phyloP scores from a whole-genome alignment of 148 eudicot species.

The Persicaria maculosa region DNA sequence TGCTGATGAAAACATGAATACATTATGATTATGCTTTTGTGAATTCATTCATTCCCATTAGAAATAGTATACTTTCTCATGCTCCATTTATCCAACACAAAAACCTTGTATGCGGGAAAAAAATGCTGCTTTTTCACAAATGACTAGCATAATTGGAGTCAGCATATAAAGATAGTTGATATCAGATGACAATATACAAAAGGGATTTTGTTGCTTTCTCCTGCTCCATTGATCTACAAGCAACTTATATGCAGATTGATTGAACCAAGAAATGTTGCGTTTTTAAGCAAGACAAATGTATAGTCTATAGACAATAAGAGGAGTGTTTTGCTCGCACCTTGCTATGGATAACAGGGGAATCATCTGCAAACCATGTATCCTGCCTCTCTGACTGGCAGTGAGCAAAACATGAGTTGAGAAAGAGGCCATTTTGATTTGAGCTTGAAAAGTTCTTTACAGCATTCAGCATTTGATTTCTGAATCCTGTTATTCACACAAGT shows the following conservation, averaged over 20 bases:
- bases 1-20: neutral
- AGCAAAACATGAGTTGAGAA: constrained; percentile 89
- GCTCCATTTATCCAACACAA: no score
- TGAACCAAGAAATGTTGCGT: neutral
- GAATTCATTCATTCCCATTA: neutral
- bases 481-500: constrained; percentile 35
- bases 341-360: constrained; percentile 59
- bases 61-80: no score
- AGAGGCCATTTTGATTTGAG: constrained; percentile 62
- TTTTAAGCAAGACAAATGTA: no score
- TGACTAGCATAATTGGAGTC: neutral
- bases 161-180: no score
- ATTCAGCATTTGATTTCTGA: constrained; percentile 68
- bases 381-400: constrained; percentile 99
- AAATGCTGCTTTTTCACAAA: neutral
- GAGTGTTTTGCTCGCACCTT: constrained; percentile 40
- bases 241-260: neutral
- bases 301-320: neutral
- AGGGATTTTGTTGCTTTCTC: no score
- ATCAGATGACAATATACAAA: no score
- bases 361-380: constrained; percentile 95
- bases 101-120: neutral
- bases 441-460: constrained; percentile 46
- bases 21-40: neutral
- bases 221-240: no score